phyloP scores from a whole-genome alignment of 2,329 filamentous ascomycete genomes.

The Xylaria sp. region DNA sequence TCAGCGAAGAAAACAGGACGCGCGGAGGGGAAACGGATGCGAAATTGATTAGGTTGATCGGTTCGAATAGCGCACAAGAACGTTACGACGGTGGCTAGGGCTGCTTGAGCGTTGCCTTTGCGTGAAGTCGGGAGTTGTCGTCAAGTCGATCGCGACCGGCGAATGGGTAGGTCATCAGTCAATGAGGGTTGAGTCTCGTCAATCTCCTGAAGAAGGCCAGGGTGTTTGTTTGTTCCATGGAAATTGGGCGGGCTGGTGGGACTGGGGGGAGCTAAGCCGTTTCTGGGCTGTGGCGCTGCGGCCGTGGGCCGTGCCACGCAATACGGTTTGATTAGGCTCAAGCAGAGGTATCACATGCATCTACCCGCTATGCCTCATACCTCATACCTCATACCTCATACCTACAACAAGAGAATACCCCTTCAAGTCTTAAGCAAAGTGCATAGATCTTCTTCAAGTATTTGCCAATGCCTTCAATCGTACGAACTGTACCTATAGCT shows the following conservation, averaged over 20 bases:
- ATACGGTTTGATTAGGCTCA: neutral
- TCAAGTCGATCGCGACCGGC: no score
- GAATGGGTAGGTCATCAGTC: neutral
- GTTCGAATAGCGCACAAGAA: neutral
- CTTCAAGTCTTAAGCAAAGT: no score
- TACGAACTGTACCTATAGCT: no score
- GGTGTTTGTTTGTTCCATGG: neutral
- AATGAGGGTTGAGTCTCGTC: neutral
- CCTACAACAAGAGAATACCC: no score
- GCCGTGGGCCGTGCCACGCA: neutral
- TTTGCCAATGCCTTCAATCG: no score
- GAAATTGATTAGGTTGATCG: neutral
- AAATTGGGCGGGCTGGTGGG: neutral
- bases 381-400: no score
- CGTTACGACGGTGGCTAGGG: neutral
- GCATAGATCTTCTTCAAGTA: no score
- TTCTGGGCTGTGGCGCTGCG: neutral
- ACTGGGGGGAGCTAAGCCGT: neutral
- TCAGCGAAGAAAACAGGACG: no score
- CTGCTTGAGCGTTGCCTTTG: neutral
- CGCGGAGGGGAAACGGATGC: no score
- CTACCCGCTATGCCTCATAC: no score
- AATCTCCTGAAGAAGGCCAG: neutral
- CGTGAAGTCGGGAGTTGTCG: neutral
- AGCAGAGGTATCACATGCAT: neutral